Percentiles rank a stretch among this genome's conserved stretches.
Conservation (phyloP, 2,329 filamentous ascomycete genomes). For the Fusarium sp. region DNA sequence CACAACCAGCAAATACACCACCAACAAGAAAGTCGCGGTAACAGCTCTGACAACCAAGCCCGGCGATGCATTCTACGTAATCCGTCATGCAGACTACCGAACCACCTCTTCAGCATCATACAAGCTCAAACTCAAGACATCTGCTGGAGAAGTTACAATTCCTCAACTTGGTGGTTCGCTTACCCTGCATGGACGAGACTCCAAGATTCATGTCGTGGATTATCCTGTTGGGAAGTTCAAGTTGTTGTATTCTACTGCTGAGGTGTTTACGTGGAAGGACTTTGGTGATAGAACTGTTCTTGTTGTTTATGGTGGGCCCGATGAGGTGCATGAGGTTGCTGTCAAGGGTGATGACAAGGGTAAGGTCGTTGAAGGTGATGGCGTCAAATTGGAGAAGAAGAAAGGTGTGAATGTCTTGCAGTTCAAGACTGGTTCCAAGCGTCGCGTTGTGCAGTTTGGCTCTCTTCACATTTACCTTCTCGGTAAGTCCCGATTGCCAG, state of each 20-base stretch:
- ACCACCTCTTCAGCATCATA: conserved; percentile 68
- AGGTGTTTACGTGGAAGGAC: conserved; percentile 77
- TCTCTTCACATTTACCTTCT: conserved; percentile 58
- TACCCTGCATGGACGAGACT: conserved; percentile 71
- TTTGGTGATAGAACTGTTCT: conserved; percentile 69
- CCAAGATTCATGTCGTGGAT: conserved; percentile 74
- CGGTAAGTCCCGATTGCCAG: conserved; percentile 34
- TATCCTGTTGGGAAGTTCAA: conserved; percentile 70
- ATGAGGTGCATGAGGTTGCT: conserved; percentile 73
- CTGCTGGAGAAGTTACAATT: conserved; percentile 61
- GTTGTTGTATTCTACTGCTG: conserved; percentile 75
- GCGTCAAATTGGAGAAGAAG: conserved; percentile 42
- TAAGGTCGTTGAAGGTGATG: conserved; percentile 44
- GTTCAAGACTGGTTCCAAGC: conserved; percentile 47
- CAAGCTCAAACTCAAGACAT: conserved; percentile 70
- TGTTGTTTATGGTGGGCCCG: conserved; percentile 71
- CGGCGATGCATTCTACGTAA: conserved; percentile 71
- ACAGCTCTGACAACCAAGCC: conserved; percentile 69
- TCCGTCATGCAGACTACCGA: conserved; percentile 75
- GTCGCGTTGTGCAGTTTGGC: conserved; percentile 50
- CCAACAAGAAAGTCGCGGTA: conserved; percentile 64
- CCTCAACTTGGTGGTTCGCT: conserved; percentile 69
- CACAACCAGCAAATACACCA: conserved; percentile 63
- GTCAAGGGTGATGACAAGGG: conserved; percentile 49
- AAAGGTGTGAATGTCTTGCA: conserved; percentile 45